Conservation (phyloP, 148 eudicot genomes). For the Spergularia marina region DNA sequence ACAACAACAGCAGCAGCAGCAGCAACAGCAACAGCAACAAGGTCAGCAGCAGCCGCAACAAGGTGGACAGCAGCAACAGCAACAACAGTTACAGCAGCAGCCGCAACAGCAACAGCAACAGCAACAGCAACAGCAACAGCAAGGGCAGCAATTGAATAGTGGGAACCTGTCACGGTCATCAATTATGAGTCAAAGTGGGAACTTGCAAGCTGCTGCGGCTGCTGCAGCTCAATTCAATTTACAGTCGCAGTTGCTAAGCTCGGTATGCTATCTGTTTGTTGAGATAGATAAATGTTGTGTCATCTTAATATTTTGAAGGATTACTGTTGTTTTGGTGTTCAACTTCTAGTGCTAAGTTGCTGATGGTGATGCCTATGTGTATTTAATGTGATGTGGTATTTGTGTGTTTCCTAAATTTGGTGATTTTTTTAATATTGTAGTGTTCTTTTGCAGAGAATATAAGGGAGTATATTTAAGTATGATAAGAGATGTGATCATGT, state of each 20-base stretch:
- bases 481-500: background rate
- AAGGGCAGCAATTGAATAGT: conserved; percentile 39
- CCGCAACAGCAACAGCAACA: conserved; percentile 31
- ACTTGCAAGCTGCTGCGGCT: conserved; percentile 53
- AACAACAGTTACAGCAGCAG: conserved; percentile 38
- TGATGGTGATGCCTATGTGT: background rate
- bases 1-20: conserved; percentile 25
- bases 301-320: background rate
- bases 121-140: conserved; percentile 39
- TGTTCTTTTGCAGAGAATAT: conserved; percentile 20
- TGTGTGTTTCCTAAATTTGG: background rate
- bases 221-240: conserved; percentile 58
- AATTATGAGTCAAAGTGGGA: conserved; percentile 57
- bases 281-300: background rate
- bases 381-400: background rate
- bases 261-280: conserved; percentile 44
- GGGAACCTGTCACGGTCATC: conserved; percentile 52
- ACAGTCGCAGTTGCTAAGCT: conserved; percentile 55
- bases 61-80: conserved; percentile 36
- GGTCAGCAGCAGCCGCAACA: conserved; percentile 26
- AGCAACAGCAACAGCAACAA: conserved; percentile 39
- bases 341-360: background rate
- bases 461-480: background rate
- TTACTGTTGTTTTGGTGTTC: background rate
- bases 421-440: background rate